These are phyloP conservation scores for Globisporangium spiculum DNA, from an alignment of 352 stramenopile species.

Conservation along the genomic window DNA sequence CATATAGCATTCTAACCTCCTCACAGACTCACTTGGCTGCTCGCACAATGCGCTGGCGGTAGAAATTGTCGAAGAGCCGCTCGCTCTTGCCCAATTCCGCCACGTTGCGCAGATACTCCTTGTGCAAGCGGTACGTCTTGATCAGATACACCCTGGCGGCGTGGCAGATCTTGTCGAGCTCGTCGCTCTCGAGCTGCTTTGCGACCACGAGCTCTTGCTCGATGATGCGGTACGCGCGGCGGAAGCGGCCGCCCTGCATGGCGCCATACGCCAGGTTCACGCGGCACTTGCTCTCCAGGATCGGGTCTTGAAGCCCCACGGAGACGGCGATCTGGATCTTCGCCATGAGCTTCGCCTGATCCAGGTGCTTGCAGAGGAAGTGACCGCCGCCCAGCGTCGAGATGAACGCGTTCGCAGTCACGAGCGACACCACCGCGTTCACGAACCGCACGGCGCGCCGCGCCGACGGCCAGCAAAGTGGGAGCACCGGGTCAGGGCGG, in stretches of 20 bases:
- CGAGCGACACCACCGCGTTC: conserved; percentile 63
- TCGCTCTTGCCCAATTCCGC: conserved; percentile 21
- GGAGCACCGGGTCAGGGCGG: conserved; percentile 41
- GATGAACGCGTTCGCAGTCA: conserved; percentile 83
- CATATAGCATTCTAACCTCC: background rate
- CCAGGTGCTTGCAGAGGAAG: conserved; percentile 74
- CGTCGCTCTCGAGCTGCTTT: conserved; percentile 40
- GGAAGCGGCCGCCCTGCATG: conserved; percentile 65
- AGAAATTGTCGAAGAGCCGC: conserved; percentile 72
- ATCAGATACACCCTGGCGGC: conserved; percentile 62
- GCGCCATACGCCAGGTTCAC: conserved; percentile 81
- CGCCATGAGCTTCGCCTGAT: conserved; percentile 69
- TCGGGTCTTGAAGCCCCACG: conserved; percentile 61
- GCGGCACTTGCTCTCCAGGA: conserved; percentile 81
- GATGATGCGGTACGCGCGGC: conserved; percentile 50
- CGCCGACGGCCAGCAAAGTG: conserved; percentile 58
- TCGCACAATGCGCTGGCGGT: conserved; percentile 72
- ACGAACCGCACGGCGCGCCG: conserved; percentile 67
- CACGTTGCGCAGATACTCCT: conserved; percentile 39
- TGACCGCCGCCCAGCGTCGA: conserved; percentile 79
- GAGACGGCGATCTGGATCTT: conserved; percentile 79
- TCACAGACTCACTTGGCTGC: conserved; percentile 38
- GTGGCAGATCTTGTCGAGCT: conserved; percentile 59
- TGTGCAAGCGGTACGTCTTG: conserved; percentile 65
- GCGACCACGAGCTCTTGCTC: conserved; percentile 44